Percentiles rank a stretch among this genome's conserved stretches.
These are phyloP conservation scores for Microbotryum violaceum DNA, from an alignment of 1,284 basidiomycete species.

Conservation along the genomic window DNA sequence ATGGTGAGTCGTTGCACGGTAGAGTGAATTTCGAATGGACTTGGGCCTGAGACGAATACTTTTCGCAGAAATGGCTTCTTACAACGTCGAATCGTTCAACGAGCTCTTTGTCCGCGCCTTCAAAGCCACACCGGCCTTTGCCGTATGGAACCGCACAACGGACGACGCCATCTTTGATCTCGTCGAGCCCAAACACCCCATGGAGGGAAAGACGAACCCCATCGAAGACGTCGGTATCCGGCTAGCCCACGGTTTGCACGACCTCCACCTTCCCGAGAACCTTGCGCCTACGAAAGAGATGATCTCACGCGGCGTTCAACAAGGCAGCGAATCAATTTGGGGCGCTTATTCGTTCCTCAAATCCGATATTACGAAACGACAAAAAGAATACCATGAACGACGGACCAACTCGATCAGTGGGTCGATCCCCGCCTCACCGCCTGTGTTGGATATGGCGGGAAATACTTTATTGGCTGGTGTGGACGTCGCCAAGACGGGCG, in stretches of 20 bases:
- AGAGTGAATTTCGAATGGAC: too few species aligned
- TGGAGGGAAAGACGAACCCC: slow-evolving; percentile 75
- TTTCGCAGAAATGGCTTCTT: slow-evolving; percentile 22
- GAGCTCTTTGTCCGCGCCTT: slow-evolving; percentile 76
- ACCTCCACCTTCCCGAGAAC: slow-evolving; percentile 79
- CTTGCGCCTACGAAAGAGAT: slow-evolving; percentile 80
- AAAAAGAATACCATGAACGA: neutral
- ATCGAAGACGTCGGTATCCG: slow-evolving; percentile 82
- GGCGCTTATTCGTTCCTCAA: slow-evolving; percentile 21
- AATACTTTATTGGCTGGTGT: slow-evolving; percentile 23
- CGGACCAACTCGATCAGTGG: neutral
- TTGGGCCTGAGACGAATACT: too few species aligned
- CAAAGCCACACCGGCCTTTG: slow-evolving; percentile 70
- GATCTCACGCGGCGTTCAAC: slow-evolving; percentile 62
- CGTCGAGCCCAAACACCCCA: slow-evolving; percentile 78
- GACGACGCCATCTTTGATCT: slow-evolving; percentile 87
- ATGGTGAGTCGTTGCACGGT: slow-evolving; percentile 25
- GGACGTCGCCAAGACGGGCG: slow-evolving; percentile 27
- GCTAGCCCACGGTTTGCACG: slow-evolving; percentile 79
- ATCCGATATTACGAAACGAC: slow-evolving; percentile 21
- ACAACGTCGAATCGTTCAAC: slow-evolving; percentile 55
- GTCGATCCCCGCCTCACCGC: neutral
- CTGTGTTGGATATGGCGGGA: neutral
- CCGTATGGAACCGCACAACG: slow-evolving; percentile 77
- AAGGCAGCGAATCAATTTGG: slow-evolving; percentile 66